phyloP scores from a whole-genome alignment of 2,329 filamentous ascomycete genomes.

The Nemania abortiva region DNA sequence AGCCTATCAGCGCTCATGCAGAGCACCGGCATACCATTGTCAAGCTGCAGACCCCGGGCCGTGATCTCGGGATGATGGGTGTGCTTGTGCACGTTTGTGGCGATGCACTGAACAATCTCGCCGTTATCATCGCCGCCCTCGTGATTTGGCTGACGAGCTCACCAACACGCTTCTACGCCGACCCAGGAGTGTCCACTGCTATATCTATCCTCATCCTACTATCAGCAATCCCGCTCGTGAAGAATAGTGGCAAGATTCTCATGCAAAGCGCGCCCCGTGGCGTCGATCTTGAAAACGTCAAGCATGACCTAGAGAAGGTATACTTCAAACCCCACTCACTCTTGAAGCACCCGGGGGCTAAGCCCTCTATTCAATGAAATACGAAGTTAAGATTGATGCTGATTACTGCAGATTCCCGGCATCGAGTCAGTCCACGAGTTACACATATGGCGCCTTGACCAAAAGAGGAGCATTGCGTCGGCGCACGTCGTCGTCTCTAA shows the following conservation, averaged over 20 bases:
- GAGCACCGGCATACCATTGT: slow-evolving; percentile 62
- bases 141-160: slow-evolving; percentile 75
- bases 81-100: slow-evolving; percentile 78
- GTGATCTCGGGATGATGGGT: slow-evolving; percentile 78
- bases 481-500: slow-evolving; percentile 75
- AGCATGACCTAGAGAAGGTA: slow-evolving; percentile 76
- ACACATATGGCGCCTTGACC: slow-evolving; percentile 79
- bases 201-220: slow-evolving; percentile 80
- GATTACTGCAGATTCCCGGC: slow-evolving; percentile 68
- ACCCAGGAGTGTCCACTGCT: slow-evolving; percentile 75
- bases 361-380: not conserved
- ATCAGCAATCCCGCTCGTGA: slow-evolving; percentile 72
- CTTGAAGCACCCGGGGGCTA: not conserved
- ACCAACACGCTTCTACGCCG: slow-evolving; percentile 74
- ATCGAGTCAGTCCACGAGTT: slow-evolving; percentile 77
- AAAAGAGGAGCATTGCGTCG: slow-evolving; percentile 76
- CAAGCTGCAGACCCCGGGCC: slow-evolving; percentile 53
- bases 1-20: slow-evolving; percentile 56
- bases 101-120: slow-evolving; percentile 81
- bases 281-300: slow-evolving; percentile 71
- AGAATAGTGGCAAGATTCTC: slow-evolving; percentile 72
- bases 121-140: slow-evolving; percentile 76
- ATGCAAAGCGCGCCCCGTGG: slow-evolving; percentile 74
- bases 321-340: slow-evolving; percentile 8
- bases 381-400: slow-evolving; percentile 21